phyloP scores from a whole-genome alignment of 805 yeast genomes.

The Candida maesae region DNA sequence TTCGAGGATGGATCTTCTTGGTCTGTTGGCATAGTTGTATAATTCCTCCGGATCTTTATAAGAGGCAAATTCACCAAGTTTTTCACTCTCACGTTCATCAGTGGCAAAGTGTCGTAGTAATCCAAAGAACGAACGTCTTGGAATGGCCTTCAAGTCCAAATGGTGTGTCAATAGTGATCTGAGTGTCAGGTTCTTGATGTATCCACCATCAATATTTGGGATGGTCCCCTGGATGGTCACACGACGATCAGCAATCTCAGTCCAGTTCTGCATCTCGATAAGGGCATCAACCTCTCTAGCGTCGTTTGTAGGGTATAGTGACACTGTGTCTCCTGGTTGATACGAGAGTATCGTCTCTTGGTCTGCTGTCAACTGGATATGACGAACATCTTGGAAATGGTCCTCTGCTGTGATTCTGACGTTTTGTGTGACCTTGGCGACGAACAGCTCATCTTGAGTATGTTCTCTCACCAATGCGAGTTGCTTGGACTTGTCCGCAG shows the following conservation, averaged over 20 bases:
- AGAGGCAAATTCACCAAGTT: slow-evolving; percentile 68
- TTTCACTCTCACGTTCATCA: slow-evolving; percentile 71
- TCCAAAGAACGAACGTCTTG: slow-evolving; percentile 78
- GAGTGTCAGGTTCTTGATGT: slow-evolving; percentile 59
- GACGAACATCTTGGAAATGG: slow-evolving; percentile 91
- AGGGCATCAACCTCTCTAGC: slow-evolving; percentile 59
- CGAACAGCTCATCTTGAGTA: slow-evolving; percentile 9
- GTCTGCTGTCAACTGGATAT: slow-evolving; percentile 30
- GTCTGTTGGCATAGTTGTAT: slow-evolving; percentile 89
- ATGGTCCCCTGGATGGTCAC: slow-evolving; percentile 29
- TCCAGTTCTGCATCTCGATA: slow-evolving; percentile 71
- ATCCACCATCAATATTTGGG: slow-evolving; percentile 52
- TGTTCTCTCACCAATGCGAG: slow-evolving; percentile 32
- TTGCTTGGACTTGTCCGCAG: slow-evolving; percentile 26
- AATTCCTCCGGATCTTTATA: slow-evolving; percentile 76
- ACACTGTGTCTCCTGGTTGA: slow-evolving; percentile 77
- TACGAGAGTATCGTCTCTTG: slow-evolving; percentile 32
- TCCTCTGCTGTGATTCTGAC: slow-evolving; percentile 58
- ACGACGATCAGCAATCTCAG: slow-evolving; percentile 60
- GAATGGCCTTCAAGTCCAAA: slow-evolving; percentile 77
- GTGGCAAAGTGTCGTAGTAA: slow-evolving; percentile 70
- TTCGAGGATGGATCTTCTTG: slow-evolving; percentile 83
- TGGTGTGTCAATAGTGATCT: slow-evolving; percentile 73
- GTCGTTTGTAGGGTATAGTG: slow-evolving; percentile 73
- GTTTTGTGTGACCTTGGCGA: slow-evolving; percentile 49